Percentiles rank a stretch among this genome's conserved stretches.
Conservation (phyloP, 2,329 filamentous ascomycete genomes). For the Elsinoe perseae region DNA sequence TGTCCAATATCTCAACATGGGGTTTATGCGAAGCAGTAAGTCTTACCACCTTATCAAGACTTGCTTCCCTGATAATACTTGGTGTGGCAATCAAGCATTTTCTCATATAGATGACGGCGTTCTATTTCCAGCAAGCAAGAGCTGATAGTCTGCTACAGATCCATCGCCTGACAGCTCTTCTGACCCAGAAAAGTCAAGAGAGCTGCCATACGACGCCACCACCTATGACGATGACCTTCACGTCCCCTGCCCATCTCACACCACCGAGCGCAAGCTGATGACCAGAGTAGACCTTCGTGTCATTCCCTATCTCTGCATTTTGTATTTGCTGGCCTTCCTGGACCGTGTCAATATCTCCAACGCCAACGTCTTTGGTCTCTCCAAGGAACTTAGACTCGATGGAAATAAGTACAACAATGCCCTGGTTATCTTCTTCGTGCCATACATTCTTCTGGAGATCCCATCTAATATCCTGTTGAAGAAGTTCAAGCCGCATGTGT, state of each 20-base stretch:
- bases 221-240: constrained; percentile 34
- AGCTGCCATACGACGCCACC: constrained; percentile 18
- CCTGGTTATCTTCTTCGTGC: constrained; percentile 49
- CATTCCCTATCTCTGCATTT: constrained; percentile 43
- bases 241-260: constrained; percentile 41
- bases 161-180: constrained; percentile 8
- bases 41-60: no score
- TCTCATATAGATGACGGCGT: no score
- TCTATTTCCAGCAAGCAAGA: background rate
- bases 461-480: constrained; percentile 47
- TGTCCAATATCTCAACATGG: background rate
- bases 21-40: constrained; percentile 1
- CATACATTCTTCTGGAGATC: constrained; percentile 48
- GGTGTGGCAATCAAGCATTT: background rate
- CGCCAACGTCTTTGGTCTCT: constrained; percentile 45
- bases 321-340: constrained; percentile 45
- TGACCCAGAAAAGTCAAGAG: constrained; percentile 5
- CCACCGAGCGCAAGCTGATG: constrained; percentile 41
- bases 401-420: constrained; percentile 43
- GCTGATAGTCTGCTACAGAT: background rate
- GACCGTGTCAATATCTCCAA: constrained; percentile 48
- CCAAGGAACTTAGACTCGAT: constrained; percentile 37
- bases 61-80: no score
- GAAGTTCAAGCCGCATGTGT: constrained; percentile 45
- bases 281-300: constrained; percentile 42